phyloP scores from a whole-genome alignment of 169 alveolate species.

The Toxoplasma gondii region DNA sequence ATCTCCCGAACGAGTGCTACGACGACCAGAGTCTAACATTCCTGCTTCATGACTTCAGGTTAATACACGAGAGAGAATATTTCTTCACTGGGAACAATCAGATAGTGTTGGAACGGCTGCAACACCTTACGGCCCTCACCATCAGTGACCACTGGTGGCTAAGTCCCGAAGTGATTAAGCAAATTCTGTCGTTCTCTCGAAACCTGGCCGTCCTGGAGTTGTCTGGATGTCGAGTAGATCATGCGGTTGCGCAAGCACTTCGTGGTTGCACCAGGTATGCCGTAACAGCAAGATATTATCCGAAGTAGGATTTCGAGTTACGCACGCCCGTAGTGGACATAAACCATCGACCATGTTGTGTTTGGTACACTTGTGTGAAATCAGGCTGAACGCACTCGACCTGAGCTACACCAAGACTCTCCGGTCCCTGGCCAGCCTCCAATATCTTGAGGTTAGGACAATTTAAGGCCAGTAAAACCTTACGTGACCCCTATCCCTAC shows the following conservation, averaged over 20 bases:
- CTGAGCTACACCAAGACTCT: conserved; percentile 7
- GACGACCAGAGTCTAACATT: neutral
- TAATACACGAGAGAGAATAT: neutral
- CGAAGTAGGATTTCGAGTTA: too few relatives aligned
- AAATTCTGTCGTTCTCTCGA: neutral
- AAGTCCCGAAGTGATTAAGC: neutral
- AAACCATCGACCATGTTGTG: too few relatives aligned
- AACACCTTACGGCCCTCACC: neutral
- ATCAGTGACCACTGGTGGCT: conserved; percentile 18
- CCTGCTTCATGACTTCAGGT: neutral
- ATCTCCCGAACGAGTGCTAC: neutral
- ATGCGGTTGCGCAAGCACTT: neutral
- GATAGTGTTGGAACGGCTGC: neutral
- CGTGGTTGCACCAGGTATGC: neutral
- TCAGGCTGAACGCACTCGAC: conserved; percentile 10
- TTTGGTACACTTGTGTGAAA: neutral
- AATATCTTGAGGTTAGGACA: neutral
- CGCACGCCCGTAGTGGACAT: too few relatives aligned
- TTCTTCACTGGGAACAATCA: neutral
- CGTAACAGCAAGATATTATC: neutral
- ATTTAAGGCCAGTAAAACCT: neutral
- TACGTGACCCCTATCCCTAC: too few relatives aligned
- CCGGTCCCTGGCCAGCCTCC: neutral
- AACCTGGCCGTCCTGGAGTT: neutral
- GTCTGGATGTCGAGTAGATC: conserved; percentile 6